Evolutionary conservation across 176 grass and related monocot species (phyloP), one percentile per base, ranked within the genome.

Genomic region (Calamus simplicifolius): DNA sequence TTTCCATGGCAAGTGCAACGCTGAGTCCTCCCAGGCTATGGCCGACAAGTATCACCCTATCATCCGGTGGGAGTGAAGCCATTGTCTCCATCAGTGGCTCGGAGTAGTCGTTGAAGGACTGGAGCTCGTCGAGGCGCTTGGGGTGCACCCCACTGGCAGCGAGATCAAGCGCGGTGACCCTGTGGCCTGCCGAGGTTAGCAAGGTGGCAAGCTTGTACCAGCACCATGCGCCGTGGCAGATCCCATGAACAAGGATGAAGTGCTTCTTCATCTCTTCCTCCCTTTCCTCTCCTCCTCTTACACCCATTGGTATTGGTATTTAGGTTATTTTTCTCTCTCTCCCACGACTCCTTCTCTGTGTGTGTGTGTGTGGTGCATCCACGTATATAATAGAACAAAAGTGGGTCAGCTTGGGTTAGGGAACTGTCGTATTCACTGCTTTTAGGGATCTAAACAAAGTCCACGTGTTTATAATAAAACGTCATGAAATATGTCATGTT

Each of bases 231-330:
- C 75, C 66, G 8, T 77, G 75, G 28, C 51, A 48, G 29, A 77
- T 19, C 18, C 75, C 75, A 51, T 77, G 75, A 26, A 77, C 75
- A 18, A 77, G 57, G 16, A 77, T 27, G 54, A 77, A 77, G 28
- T 48, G 59, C 4, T 43, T 27, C 29, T 61, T 35, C 6, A 16
- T 18, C 30, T 25, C 19, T 8, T 62, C 16, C 18, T 62, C 7
- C 29, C 2, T 8, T 7, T 35, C 7, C 31, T 35, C 31, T 7
- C 8, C 5, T 60, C 27, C 27, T 29, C n/a, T 28, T 60, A 10
- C 6, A 35, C 31, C 7, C 31, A 35, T 35, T 35, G 8, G 31
- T 7, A 35, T 7, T 35, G 31, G 31, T 7, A 8, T 35, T 35
- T 35, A 10, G 31, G 5, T 7, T 6, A 7, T 10, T 35, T 2